Evolutionary conservation across 176 grass and related monocot genomes (phyloP).

Genomic region (Tuctoria greenei): DNA sequence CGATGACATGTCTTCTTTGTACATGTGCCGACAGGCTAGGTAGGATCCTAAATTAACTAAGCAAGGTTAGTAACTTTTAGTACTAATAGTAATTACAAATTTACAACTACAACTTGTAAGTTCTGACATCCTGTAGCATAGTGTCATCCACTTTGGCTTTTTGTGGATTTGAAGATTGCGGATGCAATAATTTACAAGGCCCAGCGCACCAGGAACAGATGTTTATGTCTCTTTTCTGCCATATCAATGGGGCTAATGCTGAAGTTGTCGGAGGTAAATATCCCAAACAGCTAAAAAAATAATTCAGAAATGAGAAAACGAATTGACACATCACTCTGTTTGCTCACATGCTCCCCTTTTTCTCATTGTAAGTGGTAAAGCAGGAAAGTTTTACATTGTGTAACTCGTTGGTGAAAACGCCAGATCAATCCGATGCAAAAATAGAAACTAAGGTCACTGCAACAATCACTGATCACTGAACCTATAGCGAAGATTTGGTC

Average conservation of each 20-base stretch:
- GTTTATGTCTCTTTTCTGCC: conserved; percentile 16
- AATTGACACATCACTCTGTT: not conserved
- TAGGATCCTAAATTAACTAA: conserved; percentile 1
- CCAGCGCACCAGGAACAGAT: conserved; percentile 14
- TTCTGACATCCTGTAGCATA: conserved; percentile 31
- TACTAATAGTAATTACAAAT: not conserved
- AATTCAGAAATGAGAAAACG: not conserved
- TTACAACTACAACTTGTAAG: not conserved
- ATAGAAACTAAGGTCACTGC: not conserved
- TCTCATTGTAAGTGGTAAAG: conserved; percentile 16
- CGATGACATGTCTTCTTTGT: not conserved
- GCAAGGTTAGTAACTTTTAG: not conserved
- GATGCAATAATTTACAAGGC: conserved; percentile 26
- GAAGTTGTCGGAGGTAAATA: conserved; percentile 1
- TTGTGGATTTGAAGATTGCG: conserved; percentile 16
- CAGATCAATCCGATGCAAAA: conserved; percentile 10
- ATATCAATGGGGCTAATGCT: conserved; percentile 17
- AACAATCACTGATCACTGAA: not conserved
- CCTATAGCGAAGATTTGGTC: not conserved
- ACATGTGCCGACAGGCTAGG: not conserved
- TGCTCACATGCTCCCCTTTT: not conserved
- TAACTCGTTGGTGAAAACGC: not conserved
- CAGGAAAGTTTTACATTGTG: not conserved
- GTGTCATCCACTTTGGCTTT: conserved; percentile 8
- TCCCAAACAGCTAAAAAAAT: not conserved